phyloP scores from a whole-genome alignment of 2,329 filamentous ascomycete species.

The Alternaria ethzedia region DNA sequence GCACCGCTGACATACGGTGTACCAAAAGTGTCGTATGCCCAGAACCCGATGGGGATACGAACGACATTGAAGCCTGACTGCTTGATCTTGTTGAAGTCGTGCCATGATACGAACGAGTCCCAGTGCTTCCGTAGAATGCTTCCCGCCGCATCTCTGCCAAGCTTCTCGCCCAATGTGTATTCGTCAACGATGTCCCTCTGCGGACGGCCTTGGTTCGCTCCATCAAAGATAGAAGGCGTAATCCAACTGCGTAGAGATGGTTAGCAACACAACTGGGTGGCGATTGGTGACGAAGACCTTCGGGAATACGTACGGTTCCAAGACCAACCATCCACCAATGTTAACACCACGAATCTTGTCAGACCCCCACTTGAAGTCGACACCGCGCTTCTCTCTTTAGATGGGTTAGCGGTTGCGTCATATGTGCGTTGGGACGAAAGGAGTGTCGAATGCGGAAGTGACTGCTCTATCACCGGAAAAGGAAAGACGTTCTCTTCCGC shows the following conservation, averaged over 20 bases:
- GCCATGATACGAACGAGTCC: constrained; percentile 57
- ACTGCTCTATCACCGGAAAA: background rate
- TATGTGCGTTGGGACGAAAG: background rate
- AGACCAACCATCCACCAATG: constrained; percentile 58
- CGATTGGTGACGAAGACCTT: background rate
- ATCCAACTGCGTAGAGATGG: constrained; percentile 54
- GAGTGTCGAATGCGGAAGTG: background rate
- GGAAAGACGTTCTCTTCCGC: constrained; percentile 4
- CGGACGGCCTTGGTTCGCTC: constrained; percentile 28
- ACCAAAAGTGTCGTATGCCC: constrained; percentile 61
- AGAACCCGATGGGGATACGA: constrained; percentile 65
- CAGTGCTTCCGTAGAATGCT: constrained; percentile 57
- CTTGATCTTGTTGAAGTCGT: constrained; percentile 64
- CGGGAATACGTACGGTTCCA: constrained; percentile 49
- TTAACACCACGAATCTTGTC: constrained; percentile 60
- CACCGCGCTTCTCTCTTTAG: constrained; percentile 40
- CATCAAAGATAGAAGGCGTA: constrained; percentile 62
- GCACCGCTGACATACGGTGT: constrained; percentile 61
- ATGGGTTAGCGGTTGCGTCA: constrained; percentile 16
- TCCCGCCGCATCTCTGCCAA: constrained; percentile 56
- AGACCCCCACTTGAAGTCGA: constrained; percentile 57
- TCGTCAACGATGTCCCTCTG: constrained; percentile 54
- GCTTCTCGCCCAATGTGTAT: constrained; percentile 58
- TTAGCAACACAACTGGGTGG: background rate
- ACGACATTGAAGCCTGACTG: constrained; percentile 65